phyloP scores from a whole-genome alignment of 176 grass and related monocot species.

The Sorghum bicolor region Sorghum_bicolor_NCBIv3 NC_012878.2:53878001-53878500 shows the following conservation, averaged over 20 bases:
- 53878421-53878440: background rate
- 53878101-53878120: conserved; percentile 74
- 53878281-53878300: background rate
- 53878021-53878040: conserved; percentile 9
- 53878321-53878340: background rate
- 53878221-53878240: conserved; percentile 4
- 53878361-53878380: conserved; percentile 9
- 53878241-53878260: background rate
- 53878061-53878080: conserved; percentile 88
- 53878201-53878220: background rate
- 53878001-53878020: conserved; percentile 8
- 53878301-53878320: background rate
- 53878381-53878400: background rate
- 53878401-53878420: background rate
- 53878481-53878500: background rate
- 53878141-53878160: conserved; percentile 90
- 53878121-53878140: conserved; percentile 95
- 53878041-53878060: conserved; percentile 47
- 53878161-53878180: background rate
- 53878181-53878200: conserved; percentile 18
- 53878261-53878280: background rate
- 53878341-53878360: background rate
- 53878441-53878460: conserved; percentile 12
- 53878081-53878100: conserved; percentile 93
- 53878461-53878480: background rate